These are phyloP conservation scores for Hydnum rufescens DNA, from an alignment of 768 basidiomycete species.

Conservation along the genomic window DNA sequence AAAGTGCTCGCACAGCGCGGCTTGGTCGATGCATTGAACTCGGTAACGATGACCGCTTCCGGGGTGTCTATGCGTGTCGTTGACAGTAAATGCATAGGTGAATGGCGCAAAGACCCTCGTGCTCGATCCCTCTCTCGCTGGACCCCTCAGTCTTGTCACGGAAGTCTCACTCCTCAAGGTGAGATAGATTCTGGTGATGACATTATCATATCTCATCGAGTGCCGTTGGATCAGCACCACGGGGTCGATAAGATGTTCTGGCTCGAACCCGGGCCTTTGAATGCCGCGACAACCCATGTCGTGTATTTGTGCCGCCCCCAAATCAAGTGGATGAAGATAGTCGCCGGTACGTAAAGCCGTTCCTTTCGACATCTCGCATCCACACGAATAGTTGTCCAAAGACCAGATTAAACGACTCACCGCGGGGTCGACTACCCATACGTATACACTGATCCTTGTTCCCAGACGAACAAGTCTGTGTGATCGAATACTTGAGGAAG, in stretches of 20 bases:
- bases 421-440: constrained; percentile 35
- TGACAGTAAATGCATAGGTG: constrained; percentile 27
- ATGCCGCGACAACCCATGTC: constrained; percentile 68
- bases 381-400: constrained; percentile 19
- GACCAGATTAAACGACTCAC: constrained; percentile 82
- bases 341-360: constrained; percentile 50
- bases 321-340: constrained; percentile 69
- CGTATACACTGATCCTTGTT: constrained; percentile 72
- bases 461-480: constrained; percentile 78
- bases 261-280: constrained; percentile 78
- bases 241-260: constrained; percentile 99
- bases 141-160: constrained; percentile 85
- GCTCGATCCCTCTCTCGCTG: constrained; percentile 71
- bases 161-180: constrained; percentile 90
- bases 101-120: constrained; percentile 93
- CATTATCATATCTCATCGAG: neutral
- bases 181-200: constrained; percentile 3
- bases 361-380: neutral
- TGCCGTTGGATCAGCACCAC: constrained; percentile 50
- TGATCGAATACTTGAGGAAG: constrained; percentile 72
- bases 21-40: constrained; percentile 72
- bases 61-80: constrained; percentile 3
- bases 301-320: constrained; percentile 83
- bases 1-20: constrained; percentile 63
- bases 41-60: constrained; percentile 22